A percentile compares a stretch with the other conserved stretches of the same genome.
Evolutionary conservation across 805 yeast species (phyloP).

Genomic region (Diddensiella transvaalensis): DNA sequence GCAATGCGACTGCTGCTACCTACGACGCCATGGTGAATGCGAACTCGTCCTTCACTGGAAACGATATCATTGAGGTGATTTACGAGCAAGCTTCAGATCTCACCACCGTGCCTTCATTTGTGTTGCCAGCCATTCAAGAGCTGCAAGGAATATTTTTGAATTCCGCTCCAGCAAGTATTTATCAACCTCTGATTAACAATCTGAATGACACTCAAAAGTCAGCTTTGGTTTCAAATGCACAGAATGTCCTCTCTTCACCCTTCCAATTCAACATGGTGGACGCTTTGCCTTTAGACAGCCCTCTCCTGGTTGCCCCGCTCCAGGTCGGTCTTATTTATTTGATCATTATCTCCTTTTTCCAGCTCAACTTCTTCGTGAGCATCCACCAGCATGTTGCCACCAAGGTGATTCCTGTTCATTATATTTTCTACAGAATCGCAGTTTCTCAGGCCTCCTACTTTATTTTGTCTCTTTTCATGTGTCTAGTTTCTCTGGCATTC

Average conservation of each 20-base stretch:
- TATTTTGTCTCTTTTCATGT: constrained; percentile 53
- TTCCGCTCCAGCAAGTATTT: constrained; percentile 22
- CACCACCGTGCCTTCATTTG: constrained; percentile 42
- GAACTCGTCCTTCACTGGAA: constrained; percentile 28
- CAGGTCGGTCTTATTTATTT: constrained; percentile 75
- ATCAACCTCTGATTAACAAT: constrained; percentile 31
- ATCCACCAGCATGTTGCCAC: constrained; percentile 50
- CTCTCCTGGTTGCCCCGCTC: constrained; percentile 58
- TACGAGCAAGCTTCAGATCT: constrained; percentile 68
- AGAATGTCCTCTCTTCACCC: constrained; percentile 34
- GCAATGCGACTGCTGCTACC: constrained; percentile 44
- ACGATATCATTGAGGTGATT: constrained; percentile 37
- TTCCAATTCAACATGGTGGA: constrained; percentile 32
- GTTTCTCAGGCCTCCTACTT: constrained; percentile 52
- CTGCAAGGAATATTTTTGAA: constrained; percentile 36
- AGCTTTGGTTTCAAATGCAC: constrained; percentile 24
- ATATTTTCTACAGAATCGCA: constrained; percentile 49
- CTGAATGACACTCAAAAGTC: constrained; percentile 28
- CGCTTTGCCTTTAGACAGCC: constrained; percentile 12
- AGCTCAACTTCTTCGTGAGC: constrained; percentile 53
- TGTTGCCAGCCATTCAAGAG: constrained; percentile 41
- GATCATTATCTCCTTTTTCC: constrained; percentile 70
- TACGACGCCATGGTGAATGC: constrained; percentile 38
- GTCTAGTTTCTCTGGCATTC: constrained; percentile 62
- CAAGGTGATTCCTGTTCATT: constrained; percentile 42